Base-by-base conservation (phyloP, 768 basidiomycete species). In the Amanita exitialis region DNA sequence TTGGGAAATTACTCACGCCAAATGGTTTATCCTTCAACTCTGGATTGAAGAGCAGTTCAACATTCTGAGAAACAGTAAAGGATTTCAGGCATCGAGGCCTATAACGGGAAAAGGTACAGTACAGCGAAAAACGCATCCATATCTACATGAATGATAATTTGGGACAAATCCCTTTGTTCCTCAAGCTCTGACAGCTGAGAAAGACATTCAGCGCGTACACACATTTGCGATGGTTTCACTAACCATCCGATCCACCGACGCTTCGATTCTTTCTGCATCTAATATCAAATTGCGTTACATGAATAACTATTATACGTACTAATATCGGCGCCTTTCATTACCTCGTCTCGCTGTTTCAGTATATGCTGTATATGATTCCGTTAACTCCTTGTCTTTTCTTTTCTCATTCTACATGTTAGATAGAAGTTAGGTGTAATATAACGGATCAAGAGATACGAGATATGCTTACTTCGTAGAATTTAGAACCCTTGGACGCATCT, bases 41-140 rank as follows among this genome's bases (percentile, higher is more conserved):
- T 13, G 81, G 83, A 56, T 86, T 67, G 56, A 82, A 69, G 18
- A 86, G 72, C 1, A 84, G 66, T 62, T 92, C 90, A 1, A 90
- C 88, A 44, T 75, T 87, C 73, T 74, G 45, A 36, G 9, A 47
- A 18, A 8, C 27, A 20, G 27, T 51, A 4, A 18, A 47, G 16
- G 8, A 30, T 30, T 10, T 25, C 49, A 8, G 43, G 32, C n/a
- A 32, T 3, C 7, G 27, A 46, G 42, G 23, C 45, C 15, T 27
- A 13, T 18, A 28, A 46, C 23, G 13, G 32, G 30, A 6, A 44
- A 28, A 7, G 25, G 35, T 10, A 44, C 62, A 69, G 48, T 49
- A 74, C 74, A 1, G 88, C 87, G 56, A 77, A 93, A 68, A 95
- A 96, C 3, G 91, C 90, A 63, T 97, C 95, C 81, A 94, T 92